Base-by-base conservation (phyloP, 805 yeast genomes). In the Groenewaldozyma salmanticensis region DNA sequence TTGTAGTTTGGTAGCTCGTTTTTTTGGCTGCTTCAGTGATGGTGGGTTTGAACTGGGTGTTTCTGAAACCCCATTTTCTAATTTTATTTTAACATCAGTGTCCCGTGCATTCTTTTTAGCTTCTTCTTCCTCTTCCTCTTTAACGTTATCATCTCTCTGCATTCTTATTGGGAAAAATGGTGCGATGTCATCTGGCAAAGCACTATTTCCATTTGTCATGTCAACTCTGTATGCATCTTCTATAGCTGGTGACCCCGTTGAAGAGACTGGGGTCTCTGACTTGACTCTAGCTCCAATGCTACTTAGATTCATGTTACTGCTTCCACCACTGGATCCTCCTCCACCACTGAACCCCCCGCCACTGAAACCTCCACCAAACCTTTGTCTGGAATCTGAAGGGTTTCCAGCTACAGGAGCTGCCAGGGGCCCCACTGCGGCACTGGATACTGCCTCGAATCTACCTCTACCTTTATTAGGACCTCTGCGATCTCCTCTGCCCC, bases 371-470 rank as follows among this genome's bases (percentile, higher is more conserved):
- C 22, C 22, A 9, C 18, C 4, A 5, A 9, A 22, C 38, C 3
- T 4, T 20, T 29, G 18, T 15, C 19, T 21, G 31, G n/a, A n/a
- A n/a, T n/a, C 16, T 29, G 17, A 22, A 3, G 34, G 33, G 19
- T 53, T 52, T 5, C 44, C 54, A 5, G 51, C 46, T 0, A 52
- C 31, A 2, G 63, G 63, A 1, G 64, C 64, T 4, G 59, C 55
- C 9, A 61, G 49, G n/a, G 65, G 61, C 2, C 65, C 65, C 31
- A 54, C 52, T 24, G 61, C 64, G 11, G 59, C 61, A 6, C 45
- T 40, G 6, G 52, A 40, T 6, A 46, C 43, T 6, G 52, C 48
- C 27, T 52, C 54, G 32, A 53, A 53, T 32, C 52, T 37, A 35
- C 54, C 39, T 29, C 47, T 18, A 15, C 51, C 37, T 33, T 55